These are phyloP conservation scores for Aspergillus kassunensis DNA, from an alignment of 495 filamentous ascomycete species.

Conservation along the genomic window DNA sequence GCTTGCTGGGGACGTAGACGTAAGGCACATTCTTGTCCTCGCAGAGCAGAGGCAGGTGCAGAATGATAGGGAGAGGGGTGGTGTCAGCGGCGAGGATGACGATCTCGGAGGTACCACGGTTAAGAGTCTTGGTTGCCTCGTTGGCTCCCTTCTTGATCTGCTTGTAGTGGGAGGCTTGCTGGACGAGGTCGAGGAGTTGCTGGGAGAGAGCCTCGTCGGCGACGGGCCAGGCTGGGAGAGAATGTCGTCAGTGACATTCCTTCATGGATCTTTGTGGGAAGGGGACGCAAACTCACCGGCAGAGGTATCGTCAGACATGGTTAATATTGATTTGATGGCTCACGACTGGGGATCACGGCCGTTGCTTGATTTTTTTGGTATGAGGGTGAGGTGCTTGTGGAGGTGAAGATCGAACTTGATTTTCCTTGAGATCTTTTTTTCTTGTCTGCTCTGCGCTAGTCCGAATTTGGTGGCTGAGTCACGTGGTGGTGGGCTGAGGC, in stretches of 20 bases:
- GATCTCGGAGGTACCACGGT: constrained; percentile 83
- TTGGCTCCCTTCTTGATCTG: constrained; percentile 83
- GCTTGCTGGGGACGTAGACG: constrained; percentile 59
- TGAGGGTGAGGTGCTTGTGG: neutral
- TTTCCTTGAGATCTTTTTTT: constrained; percentile 2
- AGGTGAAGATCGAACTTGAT: neutral
- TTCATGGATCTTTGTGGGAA: neutral
- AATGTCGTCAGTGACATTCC: constrained; percentile 15
- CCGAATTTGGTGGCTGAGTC: neutral
- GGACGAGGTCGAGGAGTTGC: constrained; percentile 79
- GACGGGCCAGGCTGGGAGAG: constrained; percentile 72
- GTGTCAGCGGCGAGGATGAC: constrained; percentile 87
- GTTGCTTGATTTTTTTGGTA: neutral
- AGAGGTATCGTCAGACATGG: constrained; percentile 39
- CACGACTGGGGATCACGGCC: constrained; percentile 14
- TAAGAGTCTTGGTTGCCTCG: constrained; percentile 79
- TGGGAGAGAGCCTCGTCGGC: constrained; percentile 79
- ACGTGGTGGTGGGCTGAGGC: neutral
- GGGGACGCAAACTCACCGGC: constrained; percentile 27
- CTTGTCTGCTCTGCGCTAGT: neutral
- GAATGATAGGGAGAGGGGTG: constrained; percentile 78
- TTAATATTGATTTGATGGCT: constrained; percentile 12
- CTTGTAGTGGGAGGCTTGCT: constrained; percentile 78
- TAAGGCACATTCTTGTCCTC: constrained; percentile 81
- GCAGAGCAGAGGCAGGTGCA: constrained; percentile 84